Evolutionary conservation across 371 early-diverging fungal genomes (phyloP), one percentile per base, ranked within the genome.

Genomic region (Lichtheimia ornata): DNA sequence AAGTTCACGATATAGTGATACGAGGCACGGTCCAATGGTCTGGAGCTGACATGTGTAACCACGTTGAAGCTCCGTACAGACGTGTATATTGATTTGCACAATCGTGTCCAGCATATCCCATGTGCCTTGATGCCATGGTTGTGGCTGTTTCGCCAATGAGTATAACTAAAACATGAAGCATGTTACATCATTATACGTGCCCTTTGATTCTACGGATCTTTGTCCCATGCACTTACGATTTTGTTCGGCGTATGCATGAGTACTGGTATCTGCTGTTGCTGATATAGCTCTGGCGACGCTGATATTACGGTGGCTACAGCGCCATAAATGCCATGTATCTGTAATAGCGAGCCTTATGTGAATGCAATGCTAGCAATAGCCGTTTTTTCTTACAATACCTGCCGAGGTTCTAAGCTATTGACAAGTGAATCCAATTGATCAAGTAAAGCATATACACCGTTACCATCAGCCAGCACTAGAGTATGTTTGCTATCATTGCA

Each of bases 401-500:
- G 97, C 25, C 85, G 85, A 18, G 93, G 88, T 44, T 85, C 79
- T 47, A 97, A 74, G 56, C 94, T 92, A 14, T 84, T 73, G 0
- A 91, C 94, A 59, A 93, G 89, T 44, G 70, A 57, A 22, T 96
- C 67, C 52, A 96, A 90, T 58, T 93, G 91, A 24, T 95, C 93
- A 40, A 97, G 88, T 58, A 92, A 45, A 27, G 43, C 20, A 15
- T n/a, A 5, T 15, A 18, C n/a, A 4, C 45, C 56, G 1, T 56
- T 15, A 5, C 4, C 14, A 13, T 43, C 43, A 17, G 18, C 20
- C 27, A 43, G 43, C 5, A 20, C 41, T 6, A 9, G 15, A 2
- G n/a, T 93, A n/a, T 94, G 93, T 50, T 88, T 88, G 75, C 97
- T 94, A 61, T 95, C 94, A 67, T 94, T 91, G 11, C 94, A 84